Conservation (phyloP, 306 rosid species). For the Heteromeles arbutifolia region DNA sequence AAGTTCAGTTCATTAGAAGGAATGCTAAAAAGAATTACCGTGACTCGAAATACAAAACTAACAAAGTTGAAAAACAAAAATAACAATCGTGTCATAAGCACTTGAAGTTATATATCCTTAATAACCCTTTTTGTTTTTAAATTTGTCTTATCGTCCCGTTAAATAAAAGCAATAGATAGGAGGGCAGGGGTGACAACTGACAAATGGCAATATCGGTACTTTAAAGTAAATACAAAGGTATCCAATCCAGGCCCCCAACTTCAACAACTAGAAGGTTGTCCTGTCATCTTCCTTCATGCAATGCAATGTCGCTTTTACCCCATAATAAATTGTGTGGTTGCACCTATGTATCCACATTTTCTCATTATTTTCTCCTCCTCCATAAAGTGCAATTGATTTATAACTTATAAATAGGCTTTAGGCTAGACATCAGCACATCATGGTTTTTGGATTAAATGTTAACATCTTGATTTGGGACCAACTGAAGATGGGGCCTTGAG, state of each 20-base stretch:
- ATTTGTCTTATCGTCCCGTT: background rate
- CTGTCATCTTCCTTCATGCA: constrained; percentile 50
- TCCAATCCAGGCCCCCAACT: background rate
- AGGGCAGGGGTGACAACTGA: constrained; percentile 10
- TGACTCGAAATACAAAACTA: background rate
- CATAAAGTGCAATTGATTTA: background rate
- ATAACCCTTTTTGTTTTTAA: background rate
- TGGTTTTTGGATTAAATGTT: background rate
- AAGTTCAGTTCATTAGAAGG: background rate
- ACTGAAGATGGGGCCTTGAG: constrained; percentile 9
- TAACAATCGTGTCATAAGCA: background rate
- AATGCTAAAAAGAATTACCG: background rate
- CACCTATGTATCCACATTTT: constrained; percentile 29
- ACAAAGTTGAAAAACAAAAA: no score
- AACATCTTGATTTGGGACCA: constrained; percentile 25
- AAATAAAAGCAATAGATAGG: background rate
- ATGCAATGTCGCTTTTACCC: constrained; percentile 26
- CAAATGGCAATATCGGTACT: constrained; percentile 20
- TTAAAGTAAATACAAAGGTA: constrained; percentile 4
- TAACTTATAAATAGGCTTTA: constrained; percentile 1
- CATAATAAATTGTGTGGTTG: constrained; percentile 32
- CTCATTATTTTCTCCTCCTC: constrained; percentile 20
- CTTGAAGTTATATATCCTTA: background rate
- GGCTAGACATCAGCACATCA: constrained; percentile 41
- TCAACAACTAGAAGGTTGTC: constrained; percentile 57